A percentile compares a stretch with the other conserved stretches of the same genome.
Conservation (phyloP, 208 protist species). For the Acanthamoeba healyi region DNA sequence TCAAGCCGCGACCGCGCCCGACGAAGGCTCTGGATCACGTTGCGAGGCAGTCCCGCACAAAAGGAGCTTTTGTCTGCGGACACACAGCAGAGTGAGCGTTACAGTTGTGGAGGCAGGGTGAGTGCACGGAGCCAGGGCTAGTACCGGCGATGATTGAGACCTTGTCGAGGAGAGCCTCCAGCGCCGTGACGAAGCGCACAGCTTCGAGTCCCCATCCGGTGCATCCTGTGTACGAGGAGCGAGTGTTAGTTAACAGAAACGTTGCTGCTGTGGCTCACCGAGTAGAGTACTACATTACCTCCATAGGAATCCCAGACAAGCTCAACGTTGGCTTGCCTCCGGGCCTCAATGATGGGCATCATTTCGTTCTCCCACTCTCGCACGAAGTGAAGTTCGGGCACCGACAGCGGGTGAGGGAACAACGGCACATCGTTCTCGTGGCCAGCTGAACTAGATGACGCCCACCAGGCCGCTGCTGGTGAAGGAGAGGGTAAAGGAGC, state of each 20-base stretch:
- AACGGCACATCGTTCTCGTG: not conserved
- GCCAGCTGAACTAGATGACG: not conserved
- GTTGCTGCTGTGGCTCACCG: not conserved
- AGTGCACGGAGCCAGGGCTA: not conserved
- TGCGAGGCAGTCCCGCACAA: constrained; percentile 17
- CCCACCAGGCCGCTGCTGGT: not conserved
- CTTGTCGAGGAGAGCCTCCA: constrained; percentile 4
- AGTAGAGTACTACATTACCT: not conserved
- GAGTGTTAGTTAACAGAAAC: not conserved
- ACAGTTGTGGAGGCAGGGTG: not conserved
- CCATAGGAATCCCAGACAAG: constrained; percentile 61
- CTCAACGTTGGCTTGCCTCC: constrained; percentile 7
- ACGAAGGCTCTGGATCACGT: constrained; percentile 18
- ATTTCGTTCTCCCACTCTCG: not conserved
- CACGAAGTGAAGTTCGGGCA: not conserved
- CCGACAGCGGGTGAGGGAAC: not conserved
- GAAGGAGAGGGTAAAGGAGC: not conserved
- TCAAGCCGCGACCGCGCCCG: constrained; percentile 34
- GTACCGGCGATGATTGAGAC: constrained; percentile 25
- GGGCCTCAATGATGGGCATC: not conserved
- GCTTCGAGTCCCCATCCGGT: constrained; percentile 69
- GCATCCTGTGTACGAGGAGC: not conserved
- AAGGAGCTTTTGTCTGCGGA: not conserved
- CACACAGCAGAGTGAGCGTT: not conserved
- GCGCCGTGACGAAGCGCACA: constrained; percentile 63